Conservation (phyloP, 345 rosid genomes). For the sweet orange (Citrus sinensis) region DNA sequence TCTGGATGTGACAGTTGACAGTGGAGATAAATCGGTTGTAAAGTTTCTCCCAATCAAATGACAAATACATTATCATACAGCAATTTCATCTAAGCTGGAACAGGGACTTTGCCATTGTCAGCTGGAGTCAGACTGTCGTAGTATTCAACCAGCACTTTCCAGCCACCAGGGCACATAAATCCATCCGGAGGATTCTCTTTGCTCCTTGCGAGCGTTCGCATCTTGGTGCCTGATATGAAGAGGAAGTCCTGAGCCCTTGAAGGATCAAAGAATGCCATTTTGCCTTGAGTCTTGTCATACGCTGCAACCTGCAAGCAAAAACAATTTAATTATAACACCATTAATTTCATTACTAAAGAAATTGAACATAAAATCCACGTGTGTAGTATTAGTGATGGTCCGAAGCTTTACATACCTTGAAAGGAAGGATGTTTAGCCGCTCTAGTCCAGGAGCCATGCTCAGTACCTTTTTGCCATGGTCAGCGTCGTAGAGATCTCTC, state of each 20-base stretch:
- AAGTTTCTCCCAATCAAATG: constrained; percentile 23
- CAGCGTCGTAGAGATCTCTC: constrained; percentile 94
- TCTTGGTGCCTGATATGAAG: constrained; percentile 98
- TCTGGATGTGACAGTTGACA: background rate
- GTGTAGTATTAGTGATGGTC: too few relatives aligned
- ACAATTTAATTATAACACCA: background rate
- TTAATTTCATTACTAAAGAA: background rate
- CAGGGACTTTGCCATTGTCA: constrained; percentile 19
- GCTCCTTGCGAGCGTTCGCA: constrained; percentile 91
- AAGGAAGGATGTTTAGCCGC: constrained; percentile 93
- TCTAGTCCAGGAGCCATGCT: constrained; percentile 98
- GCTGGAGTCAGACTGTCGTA: constrained; percentile 65
- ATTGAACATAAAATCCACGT: background rate
- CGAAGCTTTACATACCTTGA: constrained; percentile 51
- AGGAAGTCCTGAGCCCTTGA: constrained; percentile 86
- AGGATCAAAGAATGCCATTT: constrained; percentile 98
- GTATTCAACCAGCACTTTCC: constrained; percentile 90
- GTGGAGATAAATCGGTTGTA: constrained; percentile 12
- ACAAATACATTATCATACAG: constrained; percentile 18
- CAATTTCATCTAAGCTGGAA: constrained; percentile 44
- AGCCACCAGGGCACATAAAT: constrained; percentile 97
- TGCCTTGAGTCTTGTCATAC: constrained; percentile 91
- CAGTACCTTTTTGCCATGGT: constrained; percentile 95
- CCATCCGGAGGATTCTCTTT: constrained; percentile 94
- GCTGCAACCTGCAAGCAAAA: constrained; percentile 74